phyloP scores from a whole-genome alignment of 306 rosid species.

The Sechiopsis laciniata region DNA sequence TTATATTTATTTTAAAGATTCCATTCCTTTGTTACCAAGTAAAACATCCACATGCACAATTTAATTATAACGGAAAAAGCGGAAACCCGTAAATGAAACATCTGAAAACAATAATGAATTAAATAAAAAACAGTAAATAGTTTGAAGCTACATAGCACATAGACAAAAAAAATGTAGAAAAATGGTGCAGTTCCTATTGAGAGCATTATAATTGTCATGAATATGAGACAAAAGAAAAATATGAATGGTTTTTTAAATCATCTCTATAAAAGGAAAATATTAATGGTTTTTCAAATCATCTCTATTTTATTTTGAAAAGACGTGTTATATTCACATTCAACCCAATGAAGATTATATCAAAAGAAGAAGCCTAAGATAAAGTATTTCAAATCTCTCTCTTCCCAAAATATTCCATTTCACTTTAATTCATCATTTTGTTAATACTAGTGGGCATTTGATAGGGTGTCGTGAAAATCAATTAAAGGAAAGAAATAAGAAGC shows the following conservation, averaged over 20 bases:
- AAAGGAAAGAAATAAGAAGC: not conserved
- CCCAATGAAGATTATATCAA: not conserved
- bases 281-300: no score
- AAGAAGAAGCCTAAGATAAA: not conserved
- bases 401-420: conserved; percentile 9
- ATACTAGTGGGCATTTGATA: not conserved
- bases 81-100: not conserved
- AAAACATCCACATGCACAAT: not conserved
- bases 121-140: not conserved
- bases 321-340: no score
- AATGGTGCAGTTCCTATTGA: not conserved
- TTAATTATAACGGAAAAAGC: not conserved
- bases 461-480: not conserved
- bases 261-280: no score
- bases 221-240: no score
- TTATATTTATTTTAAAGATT: not conserved
- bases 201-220: not conserved
- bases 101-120: not conserved
- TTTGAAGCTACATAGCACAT: not conserved
- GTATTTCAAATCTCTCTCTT: not conserved
- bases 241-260: no score
- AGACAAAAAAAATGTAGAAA: not conserved
- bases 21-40: not conserved
- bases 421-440: not conserved
- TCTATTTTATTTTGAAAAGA: no score